phyloP scores from a whole-genome alignment of 495 filamentous ascomycete genomes.

The Rostrohypoxylon terebratum region DNA sequence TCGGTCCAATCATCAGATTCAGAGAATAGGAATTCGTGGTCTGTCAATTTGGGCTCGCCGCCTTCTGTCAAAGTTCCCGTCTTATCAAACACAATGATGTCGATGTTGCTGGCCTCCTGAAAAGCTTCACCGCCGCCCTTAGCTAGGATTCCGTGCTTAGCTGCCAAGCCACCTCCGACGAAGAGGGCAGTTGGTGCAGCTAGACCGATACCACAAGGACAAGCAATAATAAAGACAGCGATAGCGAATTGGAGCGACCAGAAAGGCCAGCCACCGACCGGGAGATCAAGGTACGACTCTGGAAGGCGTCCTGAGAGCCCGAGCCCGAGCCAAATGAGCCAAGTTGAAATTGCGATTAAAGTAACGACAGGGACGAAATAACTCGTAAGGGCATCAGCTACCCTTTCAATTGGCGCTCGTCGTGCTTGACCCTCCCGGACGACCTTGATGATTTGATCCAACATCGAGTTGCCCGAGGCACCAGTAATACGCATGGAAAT shows the following conservation, averaged over 20 bases:
- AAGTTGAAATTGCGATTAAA: conserved; percentile 7
- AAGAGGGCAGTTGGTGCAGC: conserved; percentile 14
- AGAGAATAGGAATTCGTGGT: conserved; percentile 11
- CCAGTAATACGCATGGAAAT: conserved; percentile 18
- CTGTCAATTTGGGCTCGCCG: conserved; percentile 6
- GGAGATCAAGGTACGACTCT: background rate
- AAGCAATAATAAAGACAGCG: conserved; percentile 7
- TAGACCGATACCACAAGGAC: conserved; percentile 15
- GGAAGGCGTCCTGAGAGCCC: conserved; percentile 10
- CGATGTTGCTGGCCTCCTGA: conserved; percentile 14
- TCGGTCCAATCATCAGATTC: conserved; percentile 3
- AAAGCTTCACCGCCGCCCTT: conserved; percentile 18
- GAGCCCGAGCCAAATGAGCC: conserved; percentile 7
- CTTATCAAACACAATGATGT: conserved; percentile 15
- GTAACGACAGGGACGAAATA: conserved; percentile 17
- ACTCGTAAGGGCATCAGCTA: conserved; percentile 7
- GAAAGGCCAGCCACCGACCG: conserved; percentile 16
- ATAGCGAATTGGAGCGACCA: conserved; percentile 21
- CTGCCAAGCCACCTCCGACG: conserved; percentile 10
- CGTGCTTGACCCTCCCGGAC: conserved; percentile 15
- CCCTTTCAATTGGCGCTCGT: conserved; percentile 10
- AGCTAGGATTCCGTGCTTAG: conserved; percentile 7
- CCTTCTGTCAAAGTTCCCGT: conserved; percentile 15
- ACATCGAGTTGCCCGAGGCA: conserved; percentile 13
- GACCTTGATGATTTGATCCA: conserved; percentile 17